These are phyloP conservation scores for Diplodia sapinea DNA, from an alignment of 2,329 filamentous ascomycete species.

Conservation along the genomic window DNA sequence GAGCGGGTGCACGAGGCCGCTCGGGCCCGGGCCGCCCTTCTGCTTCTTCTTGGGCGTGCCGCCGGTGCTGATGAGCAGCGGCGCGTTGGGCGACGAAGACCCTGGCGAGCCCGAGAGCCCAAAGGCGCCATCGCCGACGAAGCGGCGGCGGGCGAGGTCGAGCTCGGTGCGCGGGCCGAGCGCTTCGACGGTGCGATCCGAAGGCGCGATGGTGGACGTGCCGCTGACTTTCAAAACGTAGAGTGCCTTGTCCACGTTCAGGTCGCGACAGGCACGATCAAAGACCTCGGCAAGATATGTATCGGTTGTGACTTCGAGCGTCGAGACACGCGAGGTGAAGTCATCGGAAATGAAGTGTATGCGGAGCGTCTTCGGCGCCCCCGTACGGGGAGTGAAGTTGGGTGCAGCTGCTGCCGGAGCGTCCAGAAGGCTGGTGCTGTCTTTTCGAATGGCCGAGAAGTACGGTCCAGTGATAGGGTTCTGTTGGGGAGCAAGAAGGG, in stretches of 20 bases:
- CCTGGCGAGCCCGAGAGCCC: constrained; percentile 72
- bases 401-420: constrained; percentile 51
- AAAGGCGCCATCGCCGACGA: constrained; percentile 74
- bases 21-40: constrained; percentile 60
- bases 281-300: constrained; percentile 84
- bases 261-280: constrained; percentile 76
- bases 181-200: constrained; percentile 79
- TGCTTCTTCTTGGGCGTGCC: constrained; percentile 56
- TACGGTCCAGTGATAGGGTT: constrained; percentile 59
- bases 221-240: constrained; percentile 79
- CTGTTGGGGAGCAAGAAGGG: constrained; percentile 47
- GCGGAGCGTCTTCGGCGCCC: constrained; percentile 72
- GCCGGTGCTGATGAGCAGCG: constrained; percentile 62
- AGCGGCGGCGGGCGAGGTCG: constrained; percentile 75
- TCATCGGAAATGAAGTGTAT: constrained; percentile 75
- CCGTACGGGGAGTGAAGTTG: constrained; percentile 61
- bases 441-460: constrained; percentile 55
- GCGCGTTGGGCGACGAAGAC: constrained; percentile 71
- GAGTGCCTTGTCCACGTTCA: constrained; percentile 77
- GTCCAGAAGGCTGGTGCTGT: constrained; percentile 52
- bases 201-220: constrained; percentile 74
- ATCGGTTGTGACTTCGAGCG: constrained; percentile 77
- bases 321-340: constrained; percentile 72
- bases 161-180: constrained; percentile 77
- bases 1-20: constrained; percentile 67